A percentile compares a stretch with the other conserved stretches of the same genome.
Conservation (phyloP, 2,329 filamentous ascomycete genomes). For the Dissoconium aciculare region DNA sequence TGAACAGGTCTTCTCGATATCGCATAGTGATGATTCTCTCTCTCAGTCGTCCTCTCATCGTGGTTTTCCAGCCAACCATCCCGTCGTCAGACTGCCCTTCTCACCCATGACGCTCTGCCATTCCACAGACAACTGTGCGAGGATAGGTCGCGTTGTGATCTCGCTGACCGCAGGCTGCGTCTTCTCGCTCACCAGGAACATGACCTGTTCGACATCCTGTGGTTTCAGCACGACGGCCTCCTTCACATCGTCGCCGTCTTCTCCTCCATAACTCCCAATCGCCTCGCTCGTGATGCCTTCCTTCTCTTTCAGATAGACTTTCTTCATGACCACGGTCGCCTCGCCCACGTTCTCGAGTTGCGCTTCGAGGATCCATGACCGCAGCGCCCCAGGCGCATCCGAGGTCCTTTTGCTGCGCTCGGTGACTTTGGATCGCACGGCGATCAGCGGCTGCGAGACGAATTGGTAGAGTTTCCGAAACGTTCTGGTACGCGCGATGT, state of each 20-base stretch:
- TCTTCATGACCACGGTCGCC: conserved; percentile 63
- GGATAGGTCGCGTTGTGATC: conserved; percentile 38
- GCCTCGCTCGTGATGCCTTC: conserved; percentile 16
- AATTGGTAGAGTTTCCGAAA: conserved; percentile 97
- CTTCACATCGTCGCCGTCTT: conserved; percentile 4
- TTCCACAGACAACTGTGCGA: conserved; percentile 71
- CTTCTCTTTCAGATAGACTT: conserved; percentile 18
- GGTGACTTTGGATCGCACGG: conserved; percentile 79
- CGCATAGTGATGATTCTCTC: too few relatives aligned
- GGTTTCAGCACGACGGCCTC: conserved; percentile 38
- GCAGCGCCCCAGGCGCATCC: conserved; percentile 24
- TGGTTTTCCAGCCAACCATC: conserved; percentile 38
- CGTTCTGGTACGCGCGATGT: conserved; percentile 54
- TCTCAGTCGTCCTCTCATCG: conserved; percentile 8
- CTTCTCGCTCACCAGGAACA: conserved; percentile 46
- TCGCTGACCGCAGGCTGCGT: conserved; percentile 26
- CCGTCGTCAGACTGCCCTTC: conserved; percentile 72
- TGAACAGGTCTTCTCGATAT: too few relatives aligned
- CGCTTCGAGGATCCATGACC: conserved; percentile 66
- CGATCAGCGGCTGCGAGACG: conserved; percentile 74
- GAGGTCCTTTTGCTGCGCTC: conserved; percentile 31
- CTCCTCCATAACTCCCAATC: conserved; percentile 19
- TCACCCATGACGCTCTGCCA: conserved; percentile 89
- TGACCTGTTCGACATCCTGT: conserved; percentile 50
- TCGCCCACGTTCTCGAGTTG: conserved; percentile 93